Evolutionary conservation across 768 basidiomycete species (phyloP).

Genomic region (Pleurotus salmoneostramineus): DNA sequence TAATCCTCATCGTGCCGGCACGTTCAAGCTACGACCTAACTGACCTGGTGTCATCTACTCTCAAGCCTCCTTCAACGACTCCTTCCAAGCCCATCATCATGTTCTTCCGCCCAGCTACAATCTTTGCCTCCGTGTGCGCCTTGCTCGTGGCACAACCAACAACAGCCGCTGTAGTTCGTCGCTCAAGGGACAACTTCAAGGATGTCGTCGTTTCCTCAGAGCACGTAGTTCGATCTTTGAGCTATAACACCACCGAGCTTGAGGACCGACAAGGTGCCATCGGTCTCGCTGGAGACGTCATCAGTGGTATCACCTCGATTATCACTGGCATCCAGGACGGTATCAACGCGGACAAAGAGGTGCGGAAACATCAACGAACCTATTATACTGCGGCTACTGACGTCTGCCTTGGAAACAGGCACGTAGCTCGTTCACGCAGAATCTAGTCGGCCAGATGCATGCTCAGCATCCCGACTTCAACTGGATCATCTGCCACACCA

Average conservation of each 20-base stretch:
- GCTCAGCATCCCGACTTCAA: conserved; percentile 5
- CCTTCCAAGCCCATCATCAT: neutral
- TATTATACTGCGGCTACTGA: neutral
- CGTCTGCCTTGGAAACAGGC: neutral
- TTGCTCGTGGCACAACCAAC: neutral
- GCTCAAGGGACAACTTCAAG: neutral
- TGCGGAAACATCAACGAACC: neutral
- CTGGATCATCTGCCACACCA: conserved; percentile 10
- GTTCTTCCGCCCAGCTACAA: neutral
- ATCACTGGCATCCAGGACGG: conserved; percentile 4
- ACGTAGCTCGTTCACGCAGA: neutral
- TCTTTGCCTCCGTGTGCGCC: neutral
- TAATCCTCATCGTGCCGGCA: conserved; percentile 3
- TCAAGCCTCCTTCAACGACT: neutral
- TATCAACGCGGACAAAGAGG: conserved; percentile 2
- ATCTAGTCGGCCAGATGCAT: conserved; percentile 1
- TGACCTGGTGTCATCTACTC: conserved; percentile 3
- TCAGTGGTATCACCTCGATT: neutral
- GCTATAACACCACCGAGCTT: neutral
- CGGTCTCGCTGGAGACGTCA: neutral
- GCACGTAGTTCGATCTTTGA: too few relatives aligned
- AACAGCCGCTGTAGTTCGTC: neutral
- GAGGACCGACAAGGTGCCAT: neutral
- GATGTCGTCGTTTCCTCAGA: neutral
- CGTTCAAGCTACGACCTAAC: neutral